Evolutionary conservation across 106 monocot genomes (phyloP).

Genomic region (Hemerocallis citrina): DNA sequence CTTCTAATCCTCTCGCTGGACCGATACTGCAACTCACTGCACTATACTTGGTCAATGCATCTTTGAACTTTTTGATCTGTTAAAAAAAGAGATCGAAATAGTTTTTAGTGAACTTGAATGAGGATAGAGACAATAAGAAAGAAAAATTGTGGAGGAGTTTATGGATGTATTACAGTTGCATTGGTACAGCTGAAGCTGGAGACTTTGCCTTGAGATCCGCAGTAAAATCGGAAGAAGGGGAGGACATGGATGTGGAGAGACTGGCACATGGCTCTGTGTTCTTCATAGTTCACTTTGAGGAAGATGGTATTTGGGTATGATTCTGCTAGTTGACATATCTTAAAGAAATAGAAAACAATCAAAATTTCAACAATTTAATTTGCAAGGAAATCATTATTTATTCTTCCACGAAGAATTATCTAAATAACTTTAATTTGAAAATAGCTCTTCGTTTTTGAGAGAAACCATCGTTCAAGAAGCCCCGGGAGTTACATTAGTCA

Average conservation of each 20-base stretch:
- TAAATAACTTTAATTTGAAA: no score
- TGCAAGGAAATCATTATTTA: no score
- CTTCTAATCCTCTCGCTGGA: conserved; percentile 42
- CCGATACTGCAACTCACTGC: conserved; percentile 14
- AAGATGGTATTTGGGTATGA: conserved; percentile 56
- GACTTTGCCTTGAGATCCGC: conserved; percentile 74
- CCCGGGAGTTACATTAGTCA: no score
- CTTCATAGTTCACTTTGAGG: conserved; percentile 77
- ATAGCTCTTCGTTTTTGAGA: no score
- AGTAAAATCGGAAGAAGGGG: conserved; percentile 90
- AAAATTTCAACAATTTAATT: no score
- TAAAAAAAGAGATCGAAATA: not conserved
- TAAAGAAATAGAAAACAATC: no score
- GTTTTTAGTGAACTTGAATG: no score
- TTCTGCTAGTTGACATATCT: conserved; percentile 87
- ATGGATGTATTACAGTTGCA: conserved; percentile 62
- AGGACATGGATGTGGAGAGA: conserved; percentile 82
- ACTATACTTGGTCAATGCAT: conserved; percentile 49
- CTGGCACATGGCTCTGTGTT: conserved; percentile 84
- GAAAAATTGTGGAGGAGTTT: not conserved
- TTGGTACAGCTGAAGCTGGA: conserved; percentile 94
- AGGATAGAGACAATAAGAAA: not conserved
- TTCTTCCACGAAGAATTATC: no score
- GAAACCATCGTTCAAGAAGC: no score
- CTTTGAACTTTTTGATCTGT: conserved; percentile 55